Percentiles rank a stretch among this genome's conserved stretches.
These are phyloP conservation scores for Colletotrichum chrysophilum DNA, from an alignment of 2,329 filamentous ascomycete genomes.

Conservation along the genomic window DNA sequence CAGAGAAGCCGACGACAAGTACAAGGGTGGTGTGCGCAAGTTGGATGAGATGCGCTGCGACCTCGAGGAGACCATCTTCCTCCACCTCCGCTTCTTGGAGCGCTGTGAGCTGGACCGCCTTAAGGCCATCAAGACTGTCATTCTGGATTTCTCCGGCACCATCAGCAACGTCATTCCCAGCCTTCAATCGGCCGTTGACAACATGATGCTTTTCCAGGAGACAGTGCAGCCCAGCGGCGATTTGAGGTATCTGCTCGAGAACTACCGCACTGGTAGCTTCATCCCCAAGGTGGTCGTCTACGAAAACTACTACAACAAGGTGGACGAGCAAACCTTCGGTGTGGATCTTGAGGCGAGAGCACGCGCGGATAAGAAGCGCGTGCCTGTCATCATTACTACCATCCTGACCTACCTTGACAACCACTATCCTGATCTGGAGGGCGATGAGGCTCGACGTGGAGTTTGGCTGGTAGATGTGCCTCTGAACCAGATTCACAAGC, in stretches of 20 bases:
- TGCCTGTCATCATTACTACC: slow-evolving; percentile 89
- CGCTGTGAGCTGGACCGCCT: slow-evolving; percentile 94
- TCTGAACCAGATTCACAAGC: slow-evolving; percentile 80
- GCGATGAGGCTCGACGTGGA: slow-evolving; percentile 87
- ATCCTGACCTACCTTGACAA: slow-evolving; percentile 95
- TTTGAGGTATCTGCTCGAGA: slow-evolving; percentile 92
- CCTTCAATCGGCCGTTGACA: slow-evolving; percentile 93
- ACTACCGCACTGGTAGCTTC: slow-evolving; percentile 94
- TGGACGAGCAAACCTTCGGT: slow-evolving; percentile 97
- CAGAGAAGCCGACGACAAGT: slow-evolving; percentile 88
- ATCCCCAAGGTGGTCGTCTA: slow-evolving; percentile 90
- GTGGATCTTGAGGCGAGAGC: slow-evolving; percentile 97
- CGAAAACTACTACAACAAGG: slow-evolving; percentile 99
- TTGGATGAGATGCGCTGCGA: slow-evolving; percentile 91
- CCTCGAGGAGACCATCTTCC: slow-evolving; percentile 92
- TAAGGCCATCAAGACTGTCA: slow-evolving; percentile 97
- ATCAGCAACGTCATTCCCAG: slow-evolving; percentile 98
- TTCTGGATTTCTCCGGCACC: slow-evolving; percentile 95
- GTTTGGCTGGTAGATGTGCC: slow-evolving; percentile 97
- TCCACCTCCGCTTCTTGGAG: slow-evolving; percentile 95
- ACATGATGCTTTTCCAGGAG: slow-evolving; percentile 99
- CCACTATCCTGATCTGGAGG: slow-evolving; percentile 96
- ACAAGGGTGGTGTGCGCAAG: slow-evolving; percentile 85
- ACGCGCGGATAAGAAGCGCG: slow-evolving; percentile 91
- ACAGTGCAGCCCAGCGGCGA: slow-evolving; percentile 94